Evolutionary conservation across 768 basidiomycete species (phyloP).

Genomic region (Pulveroboletus sp.): DNA sequence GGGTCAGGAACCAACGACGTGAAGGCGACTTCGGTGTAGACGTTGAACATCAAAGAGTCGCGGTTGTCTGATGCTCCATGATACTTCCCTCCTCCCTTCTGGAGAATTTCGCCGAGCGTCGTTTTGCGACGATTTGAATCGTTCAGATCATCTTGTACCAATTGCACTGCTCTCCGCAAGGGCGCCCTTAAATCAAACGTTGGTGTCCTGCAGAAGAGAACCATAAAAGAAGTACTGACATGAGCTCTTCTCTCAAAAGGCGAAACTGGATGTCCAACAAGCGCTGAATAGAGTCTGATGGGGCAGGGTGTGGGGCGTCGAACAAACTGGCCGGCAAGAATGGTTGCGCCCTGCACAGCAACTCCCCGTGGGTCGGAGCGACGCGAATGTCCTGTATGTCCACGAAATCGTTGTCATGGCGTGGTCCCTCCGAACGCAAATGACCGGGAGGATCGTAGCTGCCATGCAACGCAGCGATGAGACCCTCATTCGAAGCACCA

Average conservation of each 20-base stretch:
- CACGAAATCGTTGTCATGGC: constrained; percentile 66
- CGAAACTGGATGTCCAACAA: constrained; percentile 74
- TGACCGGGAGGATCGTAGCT: constrained; percentile 55
- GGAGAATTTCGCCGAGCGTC: constrained; percentile 42
- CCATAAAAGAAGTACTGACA: constrained; percentile 37
- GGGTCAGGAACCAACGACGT: constrained; percentile 43
- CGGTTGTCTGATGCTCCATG: constrained; percentile 36
- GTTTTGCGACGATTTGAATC: constrained; percentile 27
- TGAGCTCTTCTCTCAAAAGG: constrained; percentile 68
- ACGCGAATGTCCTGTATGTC: constrained; percentile 59
- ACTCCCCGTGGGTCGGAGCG: constrained; percentile 66
- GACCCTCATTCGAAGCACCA: constrained; percentile 29
- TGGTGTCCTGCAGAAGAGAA: background rate
- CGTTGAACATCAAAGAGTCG: constrained; percentile 56
- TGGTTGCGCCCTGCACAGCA: constrained; percentile 44
- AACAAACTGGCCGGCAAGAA: constrained; percentile 61
- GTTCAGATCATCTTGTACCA: constrained; percentile 45
- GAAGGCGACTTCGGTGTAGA: constrained; percentile 56
- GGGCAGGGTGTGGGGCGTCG: constrained; percentile 60
- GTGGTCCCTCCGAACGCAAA: constrained; percentile 44
- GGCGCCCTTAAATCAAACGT: constrained; percentile 40
- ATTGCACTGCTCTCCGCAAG: constrained; percentile 46
- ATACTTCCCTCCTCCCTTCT: constrained; percentile 57
- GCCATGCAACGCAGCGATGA: constrained; percentile 36
- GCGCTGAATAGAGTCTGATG: constrained; percentile 55